A percentile compares a stretch with the other conserved stretches of the same genome.
phyloP scores from a whole-genome alignment of 1,284 basidiomycete genomes.

The Omphalotus olearius region DNA sequence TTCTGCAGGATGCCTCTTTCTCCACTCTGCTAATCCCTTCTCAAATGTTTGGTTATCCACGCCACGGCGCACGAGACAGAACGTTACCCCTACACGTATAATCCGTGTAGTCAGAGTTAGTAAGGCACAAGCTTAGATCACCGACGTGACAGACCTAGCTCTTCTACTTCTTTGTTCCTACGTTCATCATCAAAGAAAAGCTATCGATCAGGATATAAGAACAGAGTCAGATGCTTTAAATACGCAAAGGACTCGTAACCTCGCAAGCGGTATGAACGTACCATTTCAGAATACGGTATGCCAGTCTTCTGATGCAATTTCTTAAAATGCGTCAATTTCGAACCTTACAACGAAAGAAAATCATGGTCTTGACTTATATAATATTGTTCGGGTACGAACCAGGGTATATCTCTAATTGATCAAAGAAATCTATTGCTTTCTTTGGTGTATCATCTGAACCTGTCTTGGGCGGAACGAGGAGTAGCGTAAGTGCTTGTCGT shows the following conservation, averaged over 20 bases:
- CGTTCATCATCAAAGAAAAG: conserved; percentile 84
- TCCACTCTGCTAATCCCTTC: conserved; percentile 60
- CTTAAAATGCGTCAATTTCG: conserved; percentile 80
- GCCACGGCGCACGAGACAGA: conserved; percentile 52
- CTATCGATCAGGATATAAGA: conserved; percentile 32
- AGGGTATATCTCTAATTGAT: conserved; percentile 83
- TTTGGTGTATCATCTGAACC: conserved; percentile 36
- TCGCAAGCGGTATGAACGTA: conserved; percentile 29
- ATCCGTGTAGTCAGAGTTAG: not conserved
- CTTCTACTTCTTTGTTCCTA: conserved; percentile 75
- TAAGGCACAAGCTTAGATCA: not conserved
- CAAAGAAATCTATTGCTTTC: conserved; percentile 67
- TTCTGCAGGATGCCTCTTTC: conserved; percentile 33
- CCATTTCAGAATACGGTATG: conserved; percentile 84
- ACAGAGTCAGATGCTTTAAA: conserved; percentile 6
- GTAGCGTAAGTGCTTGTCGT: conserved; percentile 64
- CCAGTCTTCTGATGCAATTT: conserved; percentile 73
- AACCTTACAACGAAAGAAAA: conserved; percentile 38
- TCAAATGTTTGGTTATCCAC: conserved; percentile 54
- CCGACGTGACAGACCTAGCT: conserved; percentile 42
- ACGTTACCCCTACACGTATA: conserved; percentile 58
- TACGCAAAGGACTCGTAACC: not conserved
- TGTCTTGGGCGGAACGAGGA: conserved; percentile 54
- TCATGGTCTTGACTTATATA: not conserved
- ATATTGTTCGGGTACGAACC: conserved; percentile 31